Conservation (phyloP, 345 rosid genomes). For the Sonneratia alba region DNA sequence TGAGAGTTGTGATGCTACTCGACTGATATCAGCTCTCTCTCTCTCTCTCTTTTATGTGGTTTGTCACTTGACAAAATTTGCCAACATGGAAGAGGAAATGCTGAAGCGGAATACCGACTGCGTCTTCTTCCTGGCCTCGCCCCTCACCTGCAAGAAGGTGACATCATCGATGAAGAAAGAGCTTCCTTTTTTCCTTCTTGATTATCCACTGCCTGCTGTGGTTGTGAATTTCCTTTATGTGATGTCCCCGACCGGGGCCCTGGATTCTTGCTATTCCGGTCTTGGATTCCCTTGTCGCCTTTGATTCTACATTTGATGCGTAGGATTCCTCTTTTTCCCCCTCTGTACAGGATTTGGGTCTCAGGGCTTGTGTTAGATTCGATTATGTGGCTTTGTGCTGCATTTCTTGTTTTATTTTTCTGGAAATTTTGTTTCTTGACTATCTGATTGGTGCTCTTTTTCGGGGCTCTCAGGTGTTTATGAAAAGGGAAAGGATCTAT, state of each 20-base stretch:
- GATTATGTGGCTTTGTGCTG: not conserved
- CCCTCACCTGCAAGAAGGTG: constrained; percentile 73
- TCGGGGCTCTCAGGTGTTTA: not conserved
- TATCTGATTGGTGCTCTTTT: not conserved
- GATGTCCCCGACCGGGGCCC: not conserved
- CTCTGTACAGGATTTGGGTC: not conserved
- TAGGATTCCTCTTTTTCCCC: not conserved
- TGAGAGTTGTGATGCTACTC: not conserved
- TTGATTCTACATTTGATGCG: not conserved
- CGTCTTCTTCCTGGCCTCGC: constrained; percentile 61
- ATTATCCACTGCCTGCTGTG: not conserved
- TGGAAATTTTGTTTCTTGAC: not conserved
- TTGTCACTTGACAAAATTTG: constrained; percentile 15
- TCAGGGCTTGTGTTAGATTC: not conserved
- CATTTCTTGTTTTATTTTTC: not conserved
- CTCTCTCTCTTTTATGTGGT: not conserved
- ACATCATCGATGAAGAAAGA: not conserved
- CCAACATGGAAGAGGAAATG: constrained; percentile 38
- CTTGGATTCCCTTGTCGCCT: not conserved
- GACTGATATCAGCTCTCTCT: not conserved
- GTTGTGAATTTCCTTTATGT: not conserved
- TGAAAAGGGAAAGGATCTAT: not conserved
- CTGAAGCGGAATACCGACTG: constrained; percentile 52
- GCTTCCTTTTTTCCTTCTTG: not conserved
- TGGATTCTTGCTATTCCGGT: not conserved